Evolutionary conservation across 805 yeast species (phyloP).

Genomic region (Kodamaea neixiangensis): DNA sequence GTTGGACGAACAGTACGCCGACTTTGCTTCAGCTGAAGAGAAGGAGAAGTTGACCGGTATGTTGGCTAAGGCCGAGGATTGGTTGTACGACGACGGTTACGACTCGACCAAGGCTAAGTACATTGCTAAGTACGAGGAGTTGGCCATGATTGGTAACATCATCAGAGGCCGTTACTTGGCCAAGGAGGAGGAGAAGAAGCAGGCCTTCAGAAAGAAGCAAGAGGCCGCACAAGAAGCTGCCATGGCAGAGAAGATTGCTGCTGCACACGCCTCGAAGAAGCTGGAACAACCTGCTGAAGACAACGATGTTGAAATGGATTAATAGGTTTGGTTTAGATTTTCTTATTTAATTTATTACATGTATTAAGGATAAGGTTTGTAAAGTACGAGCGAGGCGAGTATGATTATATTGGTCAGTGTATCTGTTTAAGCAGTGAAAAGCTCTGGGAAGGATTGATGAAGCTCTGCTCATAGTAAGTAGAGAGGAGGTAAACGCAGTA

Average conservation of each 20-base stretch:
- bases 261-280: slow-evolving; percentile 43
- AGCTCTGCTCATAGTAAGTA: too few relatives aligned
- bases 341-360: slow-evolving; percentile 2
- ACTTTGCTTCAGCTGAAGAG: slow-evolving; percentile 89
- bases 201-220: slow-evolving; percentile 80
- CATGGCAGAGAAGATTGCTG: slow-evolving; percentile 81
- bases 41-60: slow-evolving; percentile 72
- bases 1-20: slow-evolving; percentile 86
- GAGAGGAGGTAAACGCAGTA: too few relatives aligned
- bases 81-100: slow-evolving; percentile 97
- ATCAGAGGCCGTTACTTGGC: slow-evolving; percentile 93
- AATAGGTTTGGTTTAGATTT: slow-evolving; percentile 8
- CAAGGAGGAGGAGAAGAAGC: slow-evolving; percentile 93
- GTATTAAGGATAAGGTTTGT: background rate
- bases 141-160: slow-evolving; percentile 90
- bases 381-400: slow-evolving; percentile 1
- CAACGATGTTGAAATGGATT: slow-evolving; percentile 34
- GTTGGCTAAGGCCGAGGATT: slow-evolving; percentile 88
- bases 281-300: slow-evolving; percentile 12
- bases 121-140: slow-evolving; percentile 97
- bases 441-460: too few relatives aligned
- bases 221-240: slow-evolving; percentile 84
- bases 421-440: too few relatives aligned
- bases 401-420: too few relatives aligned
- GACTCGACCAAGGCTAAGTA: slow-evolving; percentile 95